A percentile compares a stretch with the other conserved stretches of the same genome.
These are phyloP conservation scores for Schizonepeta tenuifolia DNA, from an alignment of 257 asterid genomes.

Conservation along the genomic window DNA sequence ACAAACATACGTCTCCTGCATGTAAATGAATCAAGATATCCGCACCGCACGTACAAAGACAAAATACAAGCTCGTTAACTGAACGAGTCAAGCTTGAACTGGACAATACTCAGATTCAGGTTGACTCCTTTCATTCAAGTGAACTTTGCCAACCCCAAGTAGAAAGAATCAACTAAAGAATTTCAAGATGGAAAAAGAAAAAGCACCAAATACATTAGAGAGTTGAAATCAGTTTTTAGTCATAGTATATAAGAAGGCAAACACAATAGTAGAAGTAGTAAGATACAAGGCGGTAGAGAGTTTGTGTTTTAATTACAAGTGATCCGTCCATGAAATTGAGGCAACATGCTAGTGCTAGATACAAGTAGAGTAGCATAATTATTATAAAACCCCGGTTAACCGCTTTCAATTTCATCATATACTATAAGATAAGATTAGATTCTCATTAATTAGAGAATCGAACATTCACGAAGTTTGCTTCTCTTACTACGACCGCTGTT, in stretches of 20 bases:
- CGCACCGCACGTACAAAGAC: neutral
- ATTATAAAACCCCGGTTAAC: no score
- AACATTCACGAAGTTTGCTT: constrained; percentile 31
- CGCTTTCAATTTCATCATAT: no score
- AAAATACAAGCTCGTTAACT: neutral
- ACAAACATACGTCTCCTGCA: neutral
- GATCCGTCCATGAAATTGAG: no score
- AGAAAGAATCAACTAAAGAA: no score
- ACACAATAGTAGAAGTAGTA: neutral
- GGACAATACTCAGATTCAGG: no score
- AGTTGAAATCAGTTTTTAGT: no score
- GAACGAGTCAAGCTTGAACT: neutral
- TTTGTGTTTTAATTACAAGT: no score
- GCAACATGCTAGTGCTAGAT: neutral
- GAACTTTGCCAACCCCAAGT: neutral
- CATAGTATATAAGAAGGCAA: neutral
- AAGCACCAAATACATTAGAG: no score
- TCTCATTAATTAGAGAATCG: constrained; percentile 19
- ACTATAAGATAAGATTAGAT: no score
- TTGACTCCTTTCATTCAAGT: no score
- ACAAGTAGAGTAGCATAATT: neutral
- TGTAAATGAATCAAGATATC: neutral
- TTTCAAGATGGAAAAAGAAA: no score
- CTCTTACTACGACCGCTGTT: constrained; percentile 28
- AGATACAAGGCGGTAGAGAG: neutral